Conservation (phyloP, 257 asterid species). For the Lantana camara region DNA sequence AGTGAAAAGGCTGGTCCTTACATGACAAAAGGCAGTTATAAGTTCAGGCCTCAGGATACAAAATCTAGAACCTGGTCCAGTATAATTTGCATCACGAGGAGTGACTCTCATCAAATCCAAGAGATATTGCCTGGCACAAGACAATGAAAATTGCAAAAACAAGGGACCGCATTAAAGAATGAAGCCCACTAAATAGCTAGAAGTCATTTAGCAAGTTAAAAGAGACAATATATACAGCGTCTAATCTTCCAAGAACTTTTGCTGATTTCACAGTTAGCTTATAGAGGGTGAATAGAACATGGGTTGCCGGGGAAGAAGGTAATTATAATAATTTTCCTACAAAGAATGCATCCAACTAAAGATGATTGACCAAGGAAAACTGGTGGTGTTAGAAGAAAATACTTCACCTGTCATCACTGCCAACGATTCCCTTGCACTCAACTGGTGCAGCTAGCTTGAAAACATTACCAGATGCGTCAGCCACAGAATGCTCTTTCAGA, state of each 20-base stretch:
- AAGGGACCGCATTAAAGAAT: not conserved
- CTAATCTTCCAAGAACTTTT: not conserved
- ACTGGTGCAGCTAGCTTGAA: slow-evolving; percentile 95
- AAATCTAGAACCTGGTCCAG: slow-evolving; percentile 78
- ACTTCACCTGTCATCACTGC: slow-evolving; percentile 93
- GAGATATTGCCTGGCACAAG: slow-evolving; percentile 73
- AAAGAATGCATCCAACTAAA: slow-evolving; percentile 5
- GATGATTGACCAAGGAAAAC: slow-evolving; percentile 5
- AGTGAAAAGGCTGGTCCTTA: slow-evolving; percentile 31
- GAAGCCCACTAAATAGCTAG: slow-evolving; percentile 4
- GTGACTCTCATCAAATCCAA: slow-evolving; percentile 97
- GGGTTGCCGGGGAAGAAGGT: not conserved
- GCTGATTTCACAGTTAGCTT: slow-evolving; percentile 1
- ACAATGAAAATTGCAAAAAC: slow-evolving; percentile 17
- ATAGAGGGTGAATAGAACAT: not conserved
- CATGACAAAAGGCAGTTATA: slow-evolving; percentile 77
- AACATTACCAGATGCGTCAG: slow-evolving; percentile 81
- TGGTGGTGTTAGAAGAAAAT: not conserved
- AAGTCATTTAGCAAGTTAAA: not conserved
- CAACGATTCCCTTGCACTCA: slow-evolving; percentile 98
- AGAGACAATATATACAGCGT: not conserved
- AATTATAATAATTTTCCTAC: not conserved
- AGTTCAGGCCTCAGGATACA: slow-evolving; percentile 92
- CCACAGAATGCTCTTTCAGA: slow-evolving; percentile 87
- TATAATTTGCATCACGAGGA: slow-evolving; percentile 95